phyloP scores from a whole-genome alignment of 495 filamentous ascomycete species.

The Cercophora scortea region DNA sequence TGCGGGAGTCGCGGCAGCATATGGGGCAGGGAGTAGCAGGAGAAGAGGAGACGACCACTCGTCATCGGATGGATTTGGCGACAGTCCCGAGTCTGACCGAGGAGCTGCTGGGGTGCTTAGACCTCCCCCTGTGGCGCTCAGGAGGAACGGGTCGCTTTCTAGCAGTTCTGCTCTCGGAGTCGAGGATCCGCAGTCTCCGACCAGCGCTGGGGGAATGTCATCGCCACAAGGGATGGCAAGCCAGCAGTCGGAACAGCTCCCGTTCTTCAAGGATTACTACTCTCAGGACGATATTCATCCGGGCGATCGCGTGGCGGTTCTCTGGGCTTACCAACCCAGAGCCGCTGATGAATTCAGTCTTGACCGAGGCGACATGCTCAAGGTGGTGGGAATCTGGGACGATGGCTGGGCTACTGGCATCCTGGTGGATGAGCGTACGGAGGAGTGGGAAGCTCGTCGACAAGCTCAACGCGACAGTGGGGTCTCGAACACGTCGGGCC shows the following conservation, averaged over 20 bases:
- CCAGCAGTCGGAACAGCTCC: constrained; percentile 88
- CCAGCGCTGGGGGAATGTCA: constrained; percentile 66
- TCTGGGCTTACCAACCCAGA: constrained; percentile 96
- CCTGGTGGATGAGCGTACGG: constrained; percentile 70
- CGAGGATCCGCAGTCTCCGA: constrained; percentile 69
- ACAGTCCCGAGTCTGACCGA: constrained; percentile 69
- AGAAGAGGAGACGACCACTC: constrained; percentile 63
- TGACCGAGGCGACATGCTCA: constrained; percentile 96
- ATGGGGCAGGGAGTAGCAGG: constrained; percentile 21
- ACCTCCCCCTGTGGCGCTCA: constrained; percentile 50
- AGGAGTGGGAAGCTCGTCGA: constrained; percentile 75
- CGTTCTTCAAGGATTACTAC: constrained; percentile 98
- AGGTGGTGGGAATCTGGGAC: constrained; percentile 98
- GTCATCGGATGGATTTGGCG: constrained; percentile 70
- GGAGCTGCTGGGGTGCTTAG: constrained; percentile 45
- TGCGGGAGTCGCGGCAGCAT: constrained; percentile 30
- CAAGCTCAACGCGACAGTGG: constrained; percentile 85
- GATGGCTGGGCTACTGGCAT: constrained; percentile 98
- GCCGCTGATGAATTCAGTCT: constrained; percentile 90
- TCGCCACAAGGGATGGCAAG: constrained; percentile 77
- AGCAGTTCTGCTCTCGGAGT: constrained; percentile 69
- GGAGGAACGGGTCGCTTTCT: constrained; percentile 80
- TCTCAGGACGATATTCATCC: constrained; percentile 93
- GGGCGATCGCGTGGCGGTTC: constrained; percentile 77
- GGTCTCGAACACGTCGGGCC: constrained; percentile 74